These are phyloP conservation scores for Lagenaria siceraria DNA, from an alignment of 306 rosid species.

Conservation along the genomic window DNA sequence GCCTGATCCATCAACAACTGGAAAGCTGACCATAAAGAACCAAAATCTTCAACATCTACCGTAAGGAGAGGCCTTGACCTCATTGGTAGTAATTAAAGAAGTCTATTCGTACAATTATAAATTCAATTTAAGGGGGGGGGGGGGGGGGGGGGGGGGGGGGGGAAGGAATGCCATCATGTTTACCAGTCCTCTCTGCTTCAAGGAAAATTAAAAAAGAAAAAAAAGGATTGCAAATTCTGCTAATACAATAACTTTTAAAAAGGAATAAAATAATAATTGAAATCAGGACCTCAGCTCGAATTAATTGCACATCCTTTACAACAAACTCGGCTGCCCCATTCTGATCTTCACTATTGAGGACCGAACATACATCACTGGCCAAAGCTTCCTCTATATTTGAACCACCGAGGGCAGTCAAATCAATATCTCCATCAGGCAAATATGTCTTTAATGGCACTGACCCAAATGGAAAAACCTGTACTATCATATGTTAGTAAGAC, in stretches of 20 bases:
- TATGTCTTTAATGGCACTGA: constrained; percentile 88
- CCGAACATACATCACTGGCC: constrained; percentile 42
- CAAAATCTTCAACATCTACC: not conserved
- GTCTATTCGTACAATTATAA: not conserved
- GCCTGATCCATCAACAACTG: not conserved
- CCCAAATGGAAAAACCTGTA: constrained; percentile 78
- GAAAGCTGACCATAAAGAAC: not conserved
- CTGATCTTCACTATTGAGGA: constrained; percentile 54
- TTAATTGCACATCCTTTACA: constrained; percentile 81
- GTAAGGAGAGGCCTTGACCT: not conserved
- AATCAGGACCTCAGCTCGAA: constrained; percentile 78
- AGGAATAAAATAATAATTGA: not conserved
- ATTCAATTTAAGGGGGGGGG: no score
- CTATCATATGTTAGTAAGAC: not conserved
- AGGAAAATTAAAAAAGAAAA: not conserved
- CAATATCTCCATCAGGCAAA: constrained; percentile 94
- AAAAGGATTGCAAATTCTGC: not conserved
- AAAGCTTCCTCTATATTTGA: constrained; percentile 47
- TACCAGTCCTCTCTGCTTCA: no score
- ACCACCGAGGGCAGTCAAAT: constrained; percentile 52
- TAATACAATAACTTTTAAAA: not conserved
- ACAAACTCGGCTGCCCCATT: constrained; percentile 52
- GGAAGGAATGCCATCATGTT: no score
- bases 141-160: no score
- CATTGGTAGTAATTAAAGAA: not conserved